Base-by-base conservation (phyloP, 2,329 filamentous ascomycete species). In the Colletotrichum simmondsii region DNA sequence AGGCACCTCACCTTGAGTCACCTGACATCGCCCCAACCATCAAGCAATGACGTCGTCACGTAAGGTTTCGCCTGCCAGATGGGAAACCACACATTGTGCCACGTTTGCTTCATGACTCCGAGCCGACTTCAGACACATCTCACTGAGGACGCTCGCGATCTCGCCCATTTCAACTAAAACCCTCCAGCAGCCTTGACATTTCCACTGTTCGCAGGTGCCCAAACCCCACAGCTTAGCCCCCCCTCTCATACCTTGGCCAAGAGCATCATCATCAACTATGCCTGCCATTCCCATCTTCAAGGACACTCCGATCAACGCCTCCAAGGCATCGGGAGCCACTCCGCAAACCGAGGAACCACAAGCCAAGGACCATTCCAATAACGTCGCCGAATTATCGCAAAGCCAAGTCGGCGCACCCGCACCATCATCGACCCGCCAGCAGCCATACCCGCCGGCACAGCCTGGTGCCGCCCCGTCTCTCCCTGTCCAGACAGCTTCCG, bases 271-370 rank as follows among this genome's bases (percentile, higher is more conserved):
- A 57, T 35, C 35, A 73, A 56, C 53, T 12, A 92, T 92, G 90
- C 85, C 90, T 61, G 86, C 89, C n/a, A 87, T 92, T 74, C 88
- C 87, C 60, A 86, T 92, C 54, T 90, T 91, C 80, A 87, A 85
- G 46, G 80, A 87, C 67, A 90, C 88, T 79, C 90, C 90, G 58
- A 90, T 92, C 79, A 88, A 84, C 76, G 86, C 88, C 49, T 82
- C 86, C 71, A 91, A 90, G 81, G 83, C 89, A 61, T 83, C 84
- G 19, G 87, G 83, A 37, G 78, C 82, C 54, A 88, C 87, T 24
- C 85, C 87, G 32, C 80, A 87, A 75, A 90, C 87, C 19, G 62
- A 71, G 37, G 60, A 58, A 37, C 24, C 67, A 53, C 68, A 68
- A 19, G 63, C 58, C 53, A 57, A 53, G 26, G 68, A 10, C 22